phyloP scores from a whole-genome alignment of 768 basidiomycete genomes.

The Cystofilobasidium macerans region DNA sequence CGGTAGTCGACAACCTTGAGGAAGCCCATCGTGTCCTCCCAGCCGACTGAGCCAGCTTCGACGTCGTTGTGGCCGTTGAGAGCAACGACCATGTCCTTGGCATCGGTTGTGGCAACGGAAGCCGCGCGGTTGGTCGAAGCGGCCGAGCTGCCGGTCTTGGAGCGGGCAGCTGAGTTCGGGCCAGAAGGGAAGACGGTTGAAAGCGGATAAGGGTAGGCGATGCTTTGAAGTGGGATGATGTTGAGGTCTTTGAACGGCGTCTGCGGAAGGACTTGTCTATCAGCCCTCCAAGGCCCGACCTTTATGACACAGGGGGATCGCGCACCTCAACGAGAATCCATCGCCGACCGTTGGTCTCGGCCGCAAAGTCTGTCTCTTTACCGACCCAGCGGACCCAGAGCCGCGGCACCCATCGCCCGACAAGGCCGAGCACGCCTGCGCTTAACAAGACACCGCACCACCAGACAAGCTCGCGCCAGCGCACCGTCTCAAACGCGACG shows the following conservation, averaged over 20 bases:
- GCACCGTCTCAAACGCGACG: constrained; percentile 64
- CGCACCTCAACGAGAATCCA: constrained; percentile 81
- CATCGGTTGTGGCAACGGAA: constrained; percentile 29
- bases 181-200: constrained; percentile 58
- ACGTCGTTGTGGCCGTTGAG: too few species aligned
- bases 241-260: constrained; percentile 72
- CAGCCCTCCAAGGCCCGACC: background rate
- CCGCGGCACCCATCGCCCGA: constrained; percentile 88
- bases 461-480: constrained; percentile 61
- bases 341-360: constrained; percentile 50
- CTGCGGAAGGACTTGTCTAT: too few species aligned
- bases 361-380: constrained; percentile 66
- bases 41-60: constrained; percentile 36
- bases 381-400: constrained; percentile 84
- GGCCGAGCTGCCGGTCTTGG: background rate
- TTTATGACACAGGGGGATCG: background rate
- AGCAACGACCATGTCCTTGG: constrained; percentile 36
- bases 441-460: constrained; percentile 54
- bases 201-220: constrained; percentile 65
- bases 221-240: constrained; percentile 56
- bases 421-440: constrained; percentile 60
- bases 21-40: constrained; percentile 40
- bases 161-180: background rate
- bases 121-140: too few species aligned
- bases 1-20: constrained; percentile 77